Conservation (phyloP, 2,329 filamentous ascomycete genomes). For the Hypoxylon sp. region DNA sequence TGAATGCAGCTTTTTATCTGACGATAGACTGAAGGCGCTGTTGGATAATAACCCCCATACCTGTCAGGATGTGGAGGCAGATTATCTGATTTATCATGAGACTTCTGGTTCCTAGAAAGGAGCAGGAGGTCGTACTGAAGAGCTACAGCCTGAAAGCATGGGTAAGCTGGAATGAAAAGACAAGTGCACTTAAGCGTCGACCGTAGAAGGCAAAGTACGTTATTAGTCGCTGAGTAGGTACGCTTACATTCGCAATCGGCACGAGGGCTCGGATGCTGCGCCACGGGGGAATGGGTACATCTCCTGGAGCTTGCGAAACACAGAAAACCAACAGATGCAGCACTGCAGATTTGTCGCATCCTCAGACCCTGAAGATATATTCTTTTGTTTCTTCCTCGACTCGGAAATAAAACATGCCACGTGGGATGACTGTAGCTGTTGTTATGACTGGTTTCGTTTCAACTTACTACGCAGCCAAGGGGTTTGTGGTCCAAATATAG, state of each 20-base stretch:
- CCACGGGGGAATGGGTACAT: conserved; percentile 14
- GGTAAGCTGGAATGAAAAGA: neutral
- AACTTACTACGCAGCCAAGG: conserved; percentile 28
- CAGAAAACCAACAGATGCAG: neutral
- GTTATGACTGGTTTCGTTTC: conserved; percentile 9
- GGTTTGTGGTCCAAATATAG: conserved; percentile 31
- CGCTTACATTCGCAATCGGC: neutral
- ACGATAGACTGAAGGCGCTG: neutral
- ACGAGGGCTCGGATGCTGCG: conserved; percentile 7
- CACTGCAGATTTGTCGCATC: neutral
- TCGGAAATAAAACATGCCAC: conserved; percentile 20
- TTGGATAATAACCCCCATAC: neutral
- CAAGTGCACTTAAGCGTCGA: too few relatives aligned
- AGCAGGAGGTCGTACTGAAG: neutral
- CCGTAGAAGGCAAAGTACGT: neutral
- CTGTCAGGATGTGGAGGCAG: too few relatives aligned
- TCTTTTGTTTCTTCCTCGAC: conserved; percentile 6
- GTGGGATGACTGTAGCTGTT: neutral
- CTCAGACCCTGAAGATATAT: neutral
- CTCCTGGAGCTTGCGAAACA: conserved; percentile 16
- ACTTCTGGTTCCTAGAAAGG: neutral
- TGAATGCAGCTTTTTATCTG: neutral
- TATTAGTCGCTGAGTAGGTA: neutral
- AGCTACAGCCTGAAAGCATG: neutral
- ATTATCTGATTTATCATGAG: neutral